Evolutionary conservation across 2,329 filamentous ascomycete genomes (phyloP).

Genomic region (Diaporthe helianthi): DNA sequence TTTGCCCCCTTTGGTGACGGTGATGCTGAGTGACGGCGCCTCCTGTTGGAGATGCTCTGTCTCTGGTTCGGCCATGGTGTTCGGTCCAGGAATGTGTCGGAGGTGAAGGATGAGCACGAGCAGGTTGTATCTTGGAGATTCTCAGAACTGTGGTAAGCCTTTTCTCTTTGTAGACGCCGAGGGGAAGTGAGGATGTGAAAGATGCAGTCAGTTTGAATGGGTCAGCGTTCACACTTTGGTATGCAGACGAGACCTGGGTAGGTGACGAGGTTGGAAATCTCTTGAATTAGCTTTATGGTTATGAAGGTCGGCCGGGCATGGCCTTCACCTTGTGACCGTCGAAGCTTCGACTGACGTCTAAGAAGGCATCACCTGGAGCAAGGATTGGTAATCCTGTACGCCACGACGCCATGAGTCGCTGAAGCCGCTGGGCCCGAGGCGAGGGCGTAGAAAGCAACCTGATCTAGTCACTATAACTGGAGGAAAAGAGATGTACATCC

Average conservation of each 20-base stretch:
- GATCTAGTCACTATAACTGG: rapidly evolving
- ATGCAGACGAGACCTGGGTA: background rate
- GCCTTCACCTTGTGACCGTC: slow-evolving; percentile 6
- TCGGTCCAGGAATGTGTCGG: background rate
- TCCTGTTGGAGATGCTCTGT: background rate
- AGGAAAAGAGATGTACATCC: background rate
- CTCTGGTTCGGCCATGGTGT: background rate
- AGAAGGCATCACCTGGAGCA: background rate
- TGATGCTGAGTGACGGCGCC: slow-evolving; percentile 31
- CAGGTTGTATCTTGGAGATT: background rate
- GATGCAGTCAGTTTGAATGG: background rate
- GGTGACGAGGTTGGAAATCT: background rate
- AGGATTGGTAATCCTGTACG: slow-evolving; percentile 28
- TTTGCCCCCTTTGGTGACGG: slow-evolving; percentile 36
- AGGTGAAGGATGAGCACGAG: background rate
- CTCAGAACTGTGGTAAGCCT: too few relatives aligned
- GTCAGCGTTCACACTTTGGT: background rate
- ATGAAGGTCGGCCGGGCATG: background rate
- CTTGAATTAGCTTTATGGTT: background rate
- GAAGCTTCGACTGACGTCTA: slow-evolving; percentile 32
- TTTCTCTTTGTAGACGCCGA: too few relatives aligned
- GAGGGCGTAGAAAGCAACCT: background rate
- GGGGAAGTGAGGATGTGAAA: background rate
- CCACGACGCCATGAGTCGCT: slow-evolving; percentile 13
- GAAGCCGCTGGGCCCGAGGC: background rate